Evolutionary conservation across 495 filamentous ascomycete species (phyloP), one percentile per base, ranked within the genome.

Genomic region (Halenospora varia): DNA sequence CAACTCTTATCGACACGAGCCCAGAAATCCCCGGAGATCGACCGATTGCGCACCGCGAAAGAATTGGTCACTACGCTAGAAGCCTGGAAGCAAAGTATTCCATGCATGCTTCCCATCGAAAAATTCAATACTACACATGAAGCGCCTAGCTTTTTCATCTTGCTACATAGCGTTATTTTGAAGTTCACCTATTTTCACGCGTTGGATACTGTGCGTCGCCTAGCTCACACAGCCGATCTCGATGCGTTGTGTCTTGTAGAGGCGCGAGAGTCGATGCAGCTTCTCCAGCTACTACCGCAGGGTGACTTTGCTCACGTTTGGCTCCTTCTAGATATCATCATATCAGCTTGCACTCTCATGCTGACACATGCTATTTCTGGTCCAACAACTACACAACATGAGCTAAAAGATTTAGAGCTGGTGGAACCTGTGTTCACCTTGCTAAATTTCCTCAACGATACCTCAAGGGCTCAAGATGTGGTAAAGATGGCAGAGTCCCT

Each of bases 81-180:
- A 70, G 83, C 88, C 51, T 98, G 94, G 94, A 96, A 96, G 73
- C 90, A 96, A 67, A 82, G 75, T 51, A 94, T 97, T 50, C 94
- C 94, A 2, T 72, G 91, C 53, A 56, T 57, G 55, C 55, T 57
- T 57, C 55, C 26, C 55, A 57, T 57, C 55, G 55, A 50, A 57
- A 57, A 57, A 57, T 50, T 57, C 55, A 57, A 57, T 44, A 51
- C 55, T 50, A 57, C 55, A 57, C 55, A 57, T 57, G 55, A 51
- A 57, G 55, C 55, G 55, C 55, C 47, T 57, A 57, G 46, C 55
- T 57, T 57, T 57, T 57, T 57, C 55, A 57, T 57, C 55, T 57
- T 57, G 55, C 55, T 57, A 57, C 55, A 57, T 57, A 57, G 55
- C 55, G 55, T 57, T 57, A 57, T 57, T 57, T 57, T 57, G 55